These are phyloP conservation scores for Tetrapyrgos nigripes DNA, from an alignment of 1,284 basidiomycete genomes.

Conservation along the genomic window DNA sequence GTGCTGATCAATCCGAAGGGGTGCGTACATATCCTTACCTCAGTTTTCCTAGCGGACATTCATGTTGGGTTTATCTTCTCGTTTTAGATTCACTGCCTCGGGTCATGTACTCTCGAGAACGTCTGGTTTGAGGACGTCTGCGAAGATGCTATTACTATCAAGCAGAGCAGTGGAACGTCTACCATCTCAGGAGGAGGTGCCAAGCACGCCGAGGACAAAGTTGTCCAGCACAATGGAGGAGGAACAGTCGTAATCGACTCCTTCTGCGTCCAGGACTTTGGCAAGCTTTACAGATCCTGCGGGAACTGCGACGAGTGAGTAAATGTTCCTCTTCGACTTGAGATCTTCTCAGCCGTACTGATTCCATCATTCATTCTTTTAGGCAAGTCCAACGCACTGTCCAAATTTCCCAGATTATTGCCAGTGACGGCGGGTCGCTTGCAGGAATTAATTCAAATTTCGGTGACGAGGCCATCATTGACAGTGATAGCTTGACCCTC, in stretches of 20 bases:
- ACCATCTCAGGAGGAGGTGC: conserved; percentile 45
- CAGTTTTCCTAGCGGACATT: background rate
- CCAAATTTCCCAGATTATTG: background rate
- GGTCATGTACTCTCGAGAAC: conserved; percentile 44
- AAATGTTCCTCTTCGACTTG: background rate
- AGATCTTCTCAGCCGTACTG: background rate
- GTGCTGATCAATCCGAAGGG: conserved; percentile 47
- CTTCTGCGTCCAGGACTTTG: conserved; percentile 45
- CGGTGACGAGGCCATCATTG: conserved; percentile 26
- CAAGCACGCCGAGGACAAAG: conserved; percentile 23
- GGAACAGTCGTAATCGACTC: conserved; percentile 14
- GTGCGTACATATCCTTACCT: conserved; percentile 45
- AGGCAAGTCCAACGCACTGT: background rate
- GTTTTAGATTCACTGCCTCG: conserved; percentile 18
- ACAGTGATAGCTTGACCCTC: background rate
- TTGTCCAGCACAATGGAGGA: conserved; percentile 36
- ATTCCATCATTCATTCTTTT: background rate
- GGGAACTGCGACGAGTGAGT: conserved; percentile 37
- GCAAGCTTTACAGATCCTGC: conserved; percentile 42
- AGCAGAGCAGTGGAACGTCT: conserved; percentile 42
- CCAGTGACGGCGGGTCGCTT: background rate
- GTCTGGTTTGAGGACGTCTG: conserved; percentile 51
- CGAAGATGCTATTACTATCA: conserved; percentile 49
- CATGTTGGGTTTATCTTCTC: background rate
- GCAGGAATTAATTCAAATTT: conserved; percentile 20